phyloP scores from a whole-genome alignment of 2,329 filamentous ascomycete genomes.

The Ophiobolus disseminans region DNA sequence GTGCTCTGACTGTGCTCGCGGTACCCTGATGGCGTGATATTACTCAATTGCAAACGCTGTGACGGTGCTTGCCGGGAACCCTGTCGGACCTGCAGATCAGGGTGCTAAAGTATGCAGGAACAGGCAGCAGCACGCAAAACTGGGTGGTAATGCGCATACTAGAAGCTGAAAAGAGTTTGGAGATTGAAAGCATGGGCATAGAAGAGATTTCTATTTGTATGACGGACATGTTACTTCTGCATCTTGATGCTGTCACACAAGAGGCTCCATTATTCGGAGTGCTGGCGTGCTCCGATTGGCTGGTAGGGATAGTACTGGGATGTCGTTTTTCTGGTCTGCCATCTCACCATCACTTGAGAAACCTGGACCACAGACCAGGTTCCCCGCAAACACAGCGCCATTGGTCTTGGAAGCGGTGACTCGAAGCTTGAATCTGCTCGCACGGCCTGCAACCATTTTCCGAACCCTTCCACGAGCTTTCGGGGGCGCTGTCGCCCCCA shows the following conservation, averaged over 20 bases:
- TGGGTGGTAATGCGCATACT: no score
- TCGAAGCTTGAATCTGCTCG: neutral
- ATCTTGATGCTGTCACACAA: slow-evolving; percentile 11
- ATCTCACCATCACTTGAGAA: neutral
- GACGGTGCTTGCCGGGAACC: neutral
- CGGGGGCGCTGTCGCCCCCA: slow-evolving; percentile 32
- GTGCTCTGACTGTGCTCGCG: neutral
- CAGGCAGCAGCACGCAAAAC: neutral
- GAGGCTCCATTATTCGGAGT: slow-evolving; percentile 11
- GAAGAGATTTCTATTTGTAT: neutral
- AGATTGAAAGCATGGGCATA: neutral
- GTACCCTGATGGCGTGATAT: slow-evolving; percentile 30
- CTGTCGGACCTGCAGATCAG: neutral
- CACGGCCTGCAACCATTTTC: slow-evolving; percentile 25
- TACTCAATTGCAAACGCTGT: neutral
- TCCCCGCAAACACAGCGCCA: neutral
- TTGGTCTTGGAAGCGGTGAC: neutral
- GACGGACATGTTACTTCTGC: neutral
- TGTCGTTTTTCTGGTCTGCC: slow-evolving; percentile 17
- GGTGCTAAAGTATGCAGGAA: neutral
- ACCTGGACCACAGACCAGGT: neutral
- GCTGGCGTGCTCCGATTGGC: slow-evolving; percentile 27
- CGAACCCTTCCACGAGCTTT: slow-evolving; percentile 17
- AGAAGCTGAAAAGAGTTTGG: neutral
- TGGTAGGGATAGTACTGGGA: slow-evolving; percentile 8